Evolutionary conservation across 2,329 filamentous ascomycete species (phyloP).

Genomic region (Neonectria punicea): DNA sequence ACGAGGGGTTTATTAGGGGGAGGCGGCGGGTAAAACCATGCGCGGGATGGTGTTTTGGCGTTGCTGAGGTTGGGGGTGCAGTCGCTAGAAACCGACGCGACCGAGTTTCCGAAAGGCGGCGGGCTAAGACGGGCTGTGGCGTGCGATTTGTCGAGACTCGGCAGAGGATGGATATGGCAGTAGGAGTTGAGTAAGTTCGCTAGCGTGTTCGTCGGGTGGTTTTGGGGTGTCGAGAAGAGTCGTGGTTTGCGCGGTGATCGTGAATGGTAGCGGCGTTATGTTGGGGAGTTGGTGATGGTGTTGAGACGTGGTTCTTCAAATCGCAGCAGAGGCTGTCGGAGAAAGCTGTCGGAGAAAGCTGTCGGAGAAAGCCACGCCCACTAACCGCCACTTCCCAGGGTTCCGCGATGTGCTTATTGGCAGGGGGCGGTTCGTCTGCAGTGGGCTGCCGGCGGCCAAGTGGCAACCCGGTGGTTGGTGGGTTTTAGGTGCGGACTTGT

Average conservation of each 20-base stretch:
- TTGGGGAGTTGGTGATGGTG: constrained; percentile 21
- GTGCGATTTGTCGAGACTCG: constrained; percentile 7
- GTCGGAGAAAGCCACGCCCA: constrained; percentile 29
- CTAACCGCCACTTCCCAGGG: constrained; percentile 36
- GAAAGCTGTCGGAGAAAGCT: constrained; percentile 23
- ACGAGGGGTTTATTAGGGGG: constrained; percentile 42
- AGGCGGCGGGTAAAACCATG: constrained; percentile 34
- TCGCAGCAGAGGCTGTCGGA: constrained; percentile 14
- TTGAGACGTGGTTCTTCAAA: constrained; percentile 42
- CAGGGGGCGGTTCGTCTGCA: not conserved
- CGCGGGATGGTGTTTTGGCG: constrained; percentile 25
- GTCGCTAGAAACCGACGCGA: constrained; percentile 5
- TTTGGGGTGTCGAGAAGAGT: not conserved
- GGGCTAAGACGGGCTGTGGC: constrained; percentile 10
- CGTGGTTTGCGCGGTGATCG: not conserved
- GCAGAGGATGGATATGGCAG: not conserved
- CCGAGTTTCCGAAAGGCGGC: constrained; percentile 15
- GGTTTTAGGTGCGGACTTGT: constrained; percentile 2
- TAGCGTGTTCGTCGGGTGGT: not conserved
- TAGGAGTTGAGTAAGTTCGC: not conserved
- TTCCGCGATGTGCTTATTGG: not conserved
- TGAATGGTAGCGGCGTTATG: not conserved
- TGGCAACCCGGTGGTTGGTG: constrained; percentile 14
- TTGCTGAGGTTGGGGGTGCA: constrained; percentile 21
- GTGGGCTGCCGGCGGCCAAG: constrained; percentile 15